Evolutionary conservation across 2,329 filamentous ascomycete species (phyloP).

Genomic region (Teratosphaeria epicoccoides): DNA sequence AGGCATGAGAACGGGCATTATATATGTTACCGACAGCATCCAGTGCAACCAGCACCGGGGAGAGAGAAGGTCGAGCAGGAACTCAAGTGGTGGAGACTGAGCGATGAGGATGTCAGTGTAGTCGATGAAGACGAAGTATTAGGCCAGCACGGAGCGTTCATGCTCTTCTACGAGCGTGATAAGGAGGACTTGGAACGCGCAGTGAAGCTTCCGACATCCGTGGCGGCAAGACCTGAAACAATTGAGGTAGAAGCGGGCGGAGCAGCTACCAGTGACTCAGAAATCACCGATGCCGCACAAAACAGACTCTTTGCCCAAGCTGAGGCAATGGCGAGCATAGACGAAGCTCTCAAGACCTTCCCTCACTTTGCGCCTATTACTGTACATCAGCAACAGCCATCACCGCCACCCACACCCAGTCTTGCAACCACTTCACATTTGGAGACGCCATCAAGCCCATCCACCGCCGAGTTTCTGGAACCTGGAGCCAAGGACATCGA

Average conservation of each 20-base stretch:
- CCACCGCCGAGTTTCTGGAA: neutral
- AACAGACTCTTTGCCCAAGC: neutral
- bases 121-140: slow-evolving; percentile 65
- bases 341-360: neutral
- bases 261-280: neutral
- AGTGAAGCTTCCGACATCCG: neutral
- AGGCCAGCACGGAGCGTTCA: slow-evolving; percentile 74
- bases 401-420: neutral
- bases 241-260: neutral
- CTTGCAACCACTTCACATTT: neutral
- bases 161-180: slow-evolving; percentile 83
- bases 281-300: neutral
- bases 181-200: neutral
- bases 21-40: slow-evolving; percentile 73
- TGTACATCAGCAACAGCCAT: neutral
- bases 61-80: slow-evolving; percentile 3
- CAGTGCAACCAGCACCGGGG: slow-evolving; percentile 16
- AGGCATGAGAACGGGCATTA: slow-evolving; percentile 94
- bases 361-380: neutral
- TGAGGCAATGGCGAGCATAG: neutral
- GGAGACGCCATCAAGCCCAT: neutral
- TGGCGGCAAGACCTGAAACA: neutral
- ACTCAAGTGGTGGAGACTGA: slow-evolving; percentile 73
- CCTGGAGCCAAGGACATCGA: neutral
- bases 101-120: slow-evolving; percentile 71